Evolutionary conservation across 148 eudicot species (phyloP).

Genomic region (Chenopodium berlandieri): DNA sequence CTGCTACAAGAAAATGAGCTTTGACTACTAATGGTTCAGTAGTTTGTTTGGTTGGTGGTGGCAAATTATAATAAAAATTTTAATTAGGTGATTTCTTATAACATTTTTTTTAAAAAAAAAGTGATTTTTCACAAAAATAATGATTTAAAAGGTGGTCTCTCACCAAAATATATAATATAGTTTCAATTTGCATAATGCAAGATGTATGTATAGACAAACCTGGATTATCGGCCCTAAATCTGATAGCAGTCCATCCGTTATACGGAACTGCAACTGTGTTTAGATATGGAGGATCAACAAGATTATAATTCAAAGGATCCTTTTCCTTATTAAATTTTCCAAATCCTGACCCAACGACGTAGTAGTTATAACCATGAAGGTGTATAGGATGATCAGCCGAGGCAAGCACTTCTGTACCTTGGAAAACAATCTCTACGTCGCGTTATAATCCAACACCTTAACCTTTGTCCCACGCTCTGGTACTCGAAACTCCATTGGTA

Average conservation of each 20-base stretch:
- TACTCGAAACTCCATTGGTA: neutral
- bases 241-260: slow-evolving; percentile 24
- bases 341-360: slow-evolving; percentile 16
- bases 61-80: too few relatives aligned
- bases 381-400: slow-evolving; percentile 27
- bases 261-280: slow-evolving; percentile 16
- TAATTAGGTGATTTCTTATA: too few relatives aligned
- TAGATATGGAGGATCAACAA: slow-evolving; percentile 25
- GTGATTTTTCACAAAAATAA: too few relatives aligned
- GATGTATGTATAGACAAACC: slow-evolving; percentile 7
- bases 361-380: slow-evolving; percentile 22
- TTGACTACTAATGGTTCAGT: too few relatives aligned
- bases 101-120: too few relatives aligned
- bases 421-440: slow-evolving; percentile 22
- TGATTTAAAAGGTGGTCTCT: too few relatives aligned
- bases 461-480: slow-evolving; percentile 20
- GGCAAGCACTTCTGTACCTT: slow-evolving; percentile 16
- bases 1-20: too few relatives aligned
- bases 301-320: slow-evolving; percentile 18
- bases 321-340: slow-evolving; percentile 19
- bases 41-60: too few relatives aligned
- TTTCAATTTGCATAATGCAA: too few relatives aligned
- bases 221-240: slow-evolving; percentile 26
- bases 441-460: slow-evolving; percentile 11
- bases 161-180: too few relatives aligned